Evolutionary conservation across 2,329 filamentous ascomycete species (phyloP).

Genomic region (Trichophyton equinum): DNA sequence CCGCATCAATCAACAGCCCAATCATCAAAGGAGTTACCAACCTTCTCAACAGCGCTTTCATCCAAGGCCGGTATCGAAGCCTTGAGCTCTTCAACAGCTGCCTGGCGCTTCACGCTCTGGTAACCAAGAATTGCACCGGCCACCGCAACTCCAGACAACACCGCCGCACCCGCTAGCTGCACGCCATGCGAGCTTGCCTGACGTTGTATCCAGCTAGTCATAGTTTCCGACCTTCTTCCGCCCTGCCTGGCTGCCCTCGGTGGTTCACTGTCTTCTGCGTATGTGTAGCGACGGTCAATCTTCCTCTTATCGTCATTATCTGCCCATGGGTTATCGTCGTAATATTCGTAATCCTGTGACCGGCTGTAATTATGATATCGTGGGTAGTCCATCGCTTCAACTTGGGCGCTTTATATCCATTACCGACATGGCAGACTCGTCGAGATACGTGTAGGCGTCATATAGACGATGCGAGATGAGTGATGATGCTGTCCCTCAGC

Average conservation of each 20-base stretch:
- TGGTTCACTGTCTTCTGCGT: not conserved
- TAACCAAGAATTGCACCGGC: constrained; percentile 44
- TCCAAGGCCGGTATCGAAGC: constrained; percentile 46
- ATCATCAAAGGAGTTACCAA: constrained; percentile 17
- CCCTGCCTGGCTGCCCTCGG: not conserved
- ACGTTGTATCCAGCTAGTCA: constrained; percentile 35
- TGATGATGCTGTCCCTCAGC: not conserved
- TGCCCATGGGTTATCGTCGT: not conserved
- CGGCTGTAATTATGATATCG: constrained; percentile 1
- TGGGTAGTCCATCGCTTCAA: not conserved
- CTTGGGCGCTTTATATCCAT: not conserved
- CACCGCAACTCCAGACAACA: constrained; percentile 33
- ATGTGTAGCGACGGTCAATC: not conserved
- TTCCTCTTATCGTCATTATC: constrained; percentile 4
- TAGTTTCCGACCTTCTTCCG: constrained; percentile 15
- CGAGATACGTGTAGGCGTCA: not conserved
- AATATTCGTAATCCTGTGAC: constrained; percentile 5
- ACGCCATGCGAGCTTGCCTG: constrained; percentile 30
- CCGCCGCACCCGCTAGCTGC: constrained; percentile 32
- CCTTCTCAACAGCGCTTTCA: constrained; percentile 40
- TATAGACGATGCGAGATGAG: not conserved
- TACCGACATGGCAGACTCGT: not conserved
- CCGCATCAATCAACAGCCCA: not conserved
- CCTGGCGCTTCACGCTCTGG: constrained; percentile 43
- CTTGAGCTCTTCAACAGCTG: constrained; percentile 46